These are phyloP conservation scores for Trichoderma brevicompactum DNA, from an alignment of 2,329 filamentous ascomycete species.

Conservation along the genomic window DNA sequence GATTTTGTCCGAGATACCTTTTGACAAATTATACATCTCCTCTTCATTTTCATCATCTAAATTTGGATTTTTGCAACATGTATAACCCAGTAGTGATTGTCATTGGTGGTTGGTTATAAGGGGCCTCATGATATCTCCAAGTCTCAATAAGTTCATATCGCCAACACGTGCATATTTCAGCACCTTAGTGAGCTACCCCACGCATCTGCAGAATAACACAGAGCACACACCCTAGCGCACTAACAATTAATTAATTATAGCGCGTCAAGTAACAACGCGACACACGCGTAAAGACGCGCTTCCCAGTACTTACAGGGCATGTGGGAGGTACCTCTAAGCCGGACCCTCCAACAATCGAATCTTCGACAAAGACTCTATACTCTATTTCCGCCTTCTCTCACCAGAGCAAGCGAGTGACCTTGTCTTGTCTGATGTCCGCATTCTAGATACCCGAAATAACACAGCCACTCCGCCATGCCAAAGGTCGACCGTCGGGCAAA, in stretches of 20 bases:
- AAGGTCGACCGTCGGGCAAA: slow-evolving; percentile 51
- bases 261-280: slow-evolving; percentile 25
- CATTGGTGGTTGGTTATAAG: too few relatives aligned
- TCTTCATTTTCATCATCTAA: neutral
- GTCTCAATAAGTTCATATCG: slow-evolving; percentile 7
- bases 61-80: neutral
- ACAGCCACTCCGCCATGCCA: slow-evolving; percentile 40
- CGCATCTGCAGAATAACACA: neutral
- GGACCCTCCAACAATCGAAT: slow-evolving; percentile 4
- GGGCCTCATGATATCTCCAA: neutral
- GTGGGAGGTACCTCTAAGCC: slow-evolving; percentile 11
- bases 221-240: neutral
- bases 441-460: slow-evolving; percentile 24
- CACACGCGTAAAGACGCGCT: slow-evolving; percentile 30
- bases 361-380: neutral
- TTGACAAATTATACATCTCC: neutral
- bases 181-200: slow-evolving; percentile 19
- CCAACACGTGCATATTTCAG: neutral
- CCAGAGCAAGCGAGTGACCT: neutral
- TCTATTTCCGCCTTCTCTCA: neutral
- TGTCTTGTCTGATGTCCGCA: neutral
- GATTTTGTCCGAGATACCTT: neutral
- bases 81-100: too few relatives aligned
- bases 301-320: neutral
- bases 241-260: slow-evolving; percentile 24